Conservation (phyloP, 306 rosid species). For the Fagus sylvatica region DNA sequence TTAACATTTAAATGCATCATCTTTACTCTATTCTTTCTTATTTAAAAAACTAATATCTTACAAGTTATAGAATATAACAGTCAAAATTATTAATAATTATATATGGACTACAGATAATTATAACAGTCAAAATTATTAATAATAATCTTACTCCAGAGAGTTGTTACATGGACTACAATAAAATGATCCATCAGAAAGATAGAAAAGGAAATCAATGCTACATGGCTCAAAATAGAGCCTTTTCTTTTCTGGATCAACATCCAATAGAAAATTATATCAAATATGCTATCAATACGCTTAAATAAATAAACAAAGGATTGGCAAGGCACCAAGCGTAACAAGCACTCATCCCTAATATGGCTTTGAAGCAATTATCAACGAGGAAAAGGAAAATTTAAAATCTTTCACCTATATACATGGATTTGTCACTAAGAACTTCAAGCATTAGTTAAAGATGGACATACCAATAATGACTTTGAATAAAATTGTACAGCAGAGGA, state of each 20-base stretch:
- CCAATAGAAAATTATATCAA: background rate
- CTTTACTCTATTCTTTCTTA: background rate
- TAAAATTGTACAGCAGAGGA: constrained; percentile 75
- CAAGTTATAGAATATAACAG: background rate
- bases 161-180: background rate
- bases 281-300: background rate
- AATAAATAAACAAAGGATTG: background rate
- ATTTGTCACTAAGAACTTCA: background rate
- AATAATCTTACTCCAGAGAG: background rate
- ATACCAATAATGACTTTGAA: constrained; percentile 94
- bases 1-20: constrained; percentile 8
- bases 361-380: background rate
- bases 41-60: background rate
- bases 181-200: background rate
- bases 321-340: background rate
- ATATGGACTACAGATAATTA: too few species aligned
- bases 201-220: background rate
- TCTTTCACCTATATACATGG: background rate
- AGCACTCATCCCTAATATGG: background rate
- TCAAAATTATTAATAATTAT: background rate
- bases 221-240: background rate
- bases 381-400: background rate
- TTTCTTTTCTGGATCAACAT: background rate
- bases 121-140: background rate
- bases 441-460: constrained; percentile 21